A percentile compares a stretch with the other conserved stretches of the same genome.
Evolutionary conservation across 2,329 filamentous ascomycete species (phyloP).

Genomic region (Fusarium sterilihyphosum): DNA sequence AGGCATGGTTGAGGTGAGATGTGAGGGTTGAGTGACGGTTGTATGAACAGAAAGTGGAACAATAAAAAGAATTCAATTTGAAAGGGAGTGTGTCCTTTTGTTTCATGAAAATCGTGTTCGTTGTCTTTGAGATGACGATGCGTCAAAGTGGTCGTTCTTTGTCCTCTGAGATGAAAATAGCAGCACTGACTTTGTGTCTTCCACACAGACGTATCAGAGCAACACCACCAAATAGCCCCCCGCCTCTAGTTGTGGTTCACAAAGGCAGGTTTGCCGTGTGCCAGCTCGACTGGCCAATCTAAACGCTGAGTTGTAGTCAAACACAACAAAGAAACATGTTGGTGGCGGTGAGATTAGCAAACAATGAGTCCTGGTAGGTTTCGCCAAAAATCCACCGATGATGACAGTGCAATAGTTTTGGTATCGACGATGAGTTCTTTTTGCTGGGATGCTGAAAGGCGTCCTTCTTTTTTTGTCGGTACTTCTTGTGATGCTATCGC

Average conservation of each 20-base stretch:
- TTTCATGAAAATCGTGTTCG: constrained; percentile 29
- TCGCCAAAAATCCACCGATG: neutral
- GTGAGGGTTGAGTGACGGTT: neutral
- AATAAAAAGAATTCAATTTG: neutral
- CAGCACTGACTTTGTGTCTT: constrained; percentile 14
- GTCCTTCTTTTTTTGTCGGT: constrained; percentile 26
- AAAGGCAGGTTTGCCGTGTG: constrained; percentile 15
- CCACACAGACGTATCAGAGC: constrained; percentile 7
- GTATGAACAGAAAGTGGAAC: constrained; percentile 1
- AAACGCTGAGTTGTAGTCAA: constrained; percentile 20
- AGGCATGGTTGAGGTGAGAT: constrained; percentile 33
- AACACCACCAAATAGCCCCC: constrained; percentile 2
- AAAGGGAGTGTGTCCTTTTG: constrained; percentile 23
- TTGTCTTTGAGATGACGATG: constrained; percentile 3
- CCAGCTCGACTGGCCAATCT: constrained; percentile 34
- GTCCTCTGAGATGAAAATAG: constrained; percentile 36
- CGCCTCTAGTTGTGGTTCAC: constrained; percentile 1
- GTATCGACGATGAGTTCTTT: neutral
- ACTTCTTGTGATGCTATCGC: constrained; percentile 37
- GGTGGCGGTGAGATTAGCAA: constrained; percentile 30
- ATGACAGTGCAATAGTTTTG: neutral
- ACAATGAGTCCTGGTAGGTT: neutral
- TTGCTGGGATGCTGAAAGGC: neutral
- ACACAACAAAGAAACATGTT: constrained; percentile 44
- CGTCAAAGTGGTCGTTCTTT: constrained; percentile 12